These are phyloP conservation scores for Aegle marmelos DNA, from an alignment of 345 rosid species.

Conservation along the genomic window DNA sequence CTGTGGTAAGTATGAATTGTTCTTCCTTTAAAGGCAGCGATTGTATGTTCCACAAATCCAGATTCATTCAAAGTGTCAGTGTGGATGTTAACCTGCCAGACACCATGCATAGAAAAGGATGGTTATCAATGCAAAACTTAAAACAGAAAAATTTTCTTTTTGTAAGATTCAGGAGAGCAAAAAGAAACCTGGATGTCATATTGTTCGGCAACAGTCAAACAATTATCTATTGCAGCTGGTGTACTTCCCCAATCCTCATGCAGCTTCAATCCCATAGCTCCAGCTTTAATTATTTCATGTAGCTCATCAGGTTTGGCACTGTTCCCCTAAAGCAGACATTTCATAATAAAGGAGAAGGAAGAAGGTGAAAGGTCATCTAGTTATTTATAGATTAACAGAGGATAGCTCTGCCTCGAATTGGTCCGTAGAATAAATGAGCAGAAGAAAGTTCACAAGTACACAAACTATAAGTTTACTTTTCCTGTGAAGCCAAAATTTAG, in stretches of 20 bases:
- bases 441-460: not conserved
- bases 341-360: not conserved
- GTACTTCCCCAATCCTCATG: constrained; percentile 99
- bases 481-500: constrained; percentile 98
- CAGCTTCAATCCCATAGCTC: constrained; percentile 98
- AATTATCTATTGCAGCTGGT: constrained; percentile 91
- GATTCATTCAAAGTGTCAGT: constrained; percentile 96
- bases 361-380: not conserved
- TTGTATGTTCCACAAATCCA: constrained; percentile 94
- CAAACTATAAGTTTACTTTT: constrained; percentile 51
- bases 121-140: not conserved
- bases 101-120: not conserved
- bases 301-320: constrained; percentile 72
- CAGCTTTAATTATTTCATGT: constrained; percentile 72
- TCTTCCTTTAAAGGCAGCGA: constrained; percentile 82
- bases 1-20: constrained; percentile 97
- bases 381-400: not conserved
- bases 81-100: constrained; percentile 85
- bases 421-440: not conserved
- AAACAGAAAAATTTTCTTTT: not conserved
- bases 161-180: not conserved
- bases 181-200: constrained; percentile 67
- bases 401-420: constrained; percentile 1
- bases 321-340: constrained; percentile 57
- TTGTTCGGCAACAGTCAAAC: constrained; percentile 77